phyloP scores from a whole-genome alignment of 148 eudicot species.

The Polygonum aviculare region DNA sequence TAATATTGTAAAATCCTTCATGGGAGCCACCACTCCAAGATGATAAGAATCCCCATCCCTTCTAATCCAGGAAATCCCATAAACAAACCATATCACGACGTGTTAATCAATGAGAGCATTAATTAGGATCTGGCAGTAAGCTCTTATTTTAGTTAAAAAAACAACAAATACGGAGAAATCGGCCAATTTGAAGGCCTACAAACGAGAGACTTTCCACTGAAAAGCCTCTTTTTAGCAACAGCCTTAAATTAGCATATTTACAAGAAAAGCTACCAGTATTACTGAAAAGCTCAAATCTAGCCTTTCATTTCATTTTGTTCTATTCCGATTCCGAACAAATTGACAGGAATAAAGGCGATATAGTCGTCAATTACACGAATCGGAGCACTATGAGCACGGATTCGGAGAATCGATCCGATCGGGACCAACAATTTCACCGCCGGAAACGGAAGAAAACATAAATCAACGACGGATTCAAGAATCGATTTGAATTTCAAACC shows the following conservation, averaged over 20 bases:
- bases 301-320: not conserved
- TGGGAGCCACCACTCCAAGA: not conserved
- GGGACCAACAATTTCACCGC: too few species aligned
- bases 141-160: not conserved
- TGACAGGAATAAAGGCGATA: not conserved
- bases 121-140: not conserved
- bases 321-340: not conserved
- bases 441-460: too few species aligned
- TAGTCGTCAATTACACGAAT: not conserved
- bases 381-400: not conserved
- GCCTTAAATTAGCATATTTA: not conserved
- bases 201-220: not conserved
- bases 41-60: not conserved
- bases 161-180: not conserved
- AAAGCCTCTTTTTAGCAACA: not conserved
- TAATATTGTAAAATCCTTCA: not conserved
- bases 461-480: too few species aligned
- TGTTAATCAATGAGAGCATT: not conserved
- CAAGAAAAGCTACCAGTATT: not conserved
- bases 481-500: not conserved
- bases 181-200: not conserved
- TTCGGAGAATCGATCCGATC: not conserved
- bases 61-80: not conserved
- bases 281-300: slow-evolving; percentile 3
- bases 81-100: not conserved